Percentiles rank a stretch among this genome's conserved stretches.
Evolutionary conservation across 176 grass and related monocot species (phyloP).

Genomic region (Aechmea fasciata): DNA sequence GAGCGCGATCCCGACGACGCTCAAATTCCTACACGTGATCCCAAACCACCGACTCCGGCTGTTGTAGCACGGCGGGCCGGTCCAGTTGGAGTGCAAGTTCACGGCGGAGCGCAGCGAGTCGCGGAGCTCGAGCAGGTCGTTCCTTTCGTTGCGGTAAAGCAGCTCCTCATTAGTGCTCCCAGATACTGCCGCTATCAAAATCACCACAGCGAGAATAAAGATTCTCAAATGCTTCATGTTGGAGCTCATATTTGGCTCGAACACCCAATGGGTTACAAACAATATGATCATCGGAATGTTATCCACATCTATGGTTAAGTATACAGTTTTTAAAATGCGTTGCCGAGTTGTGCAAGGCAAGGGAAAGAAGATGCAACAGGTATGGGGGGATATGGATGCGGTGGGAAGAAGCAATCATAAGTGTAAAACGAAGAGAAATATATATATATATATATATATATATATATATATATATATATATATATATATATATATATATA

Average conservation of each 20-base stretch:
- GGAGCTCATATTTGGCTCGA: not conserved
- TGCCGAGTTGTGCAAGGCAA: slow-evolving; percentile 87
- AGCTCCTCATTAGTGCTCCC: slow-evolving; percentile 15
- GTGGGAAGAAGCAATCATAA: slow-evolving; percentile 23
- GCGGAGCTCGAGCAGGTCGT: slow-evolving; percentile 49
- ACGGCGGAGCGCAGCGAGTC: slow-evolving; percentile 60
- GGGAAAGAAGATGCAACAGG: slow-evolving; percentile 28
- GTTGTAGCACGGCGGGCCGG: slow-evolving; percentile 68
- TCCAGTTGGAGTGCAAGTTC: slow-evolving; percentile 95
- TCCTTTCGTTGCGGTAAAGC: slow-evolving; percentile 50
- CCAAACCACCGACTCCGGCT: slow-evolving; percentile 60
- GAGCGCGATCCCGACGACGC: slow-evolving; percentile 45
- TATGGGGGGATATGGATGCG: slow-evolving; percentile 16
- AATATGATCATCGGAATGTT: not conserved
- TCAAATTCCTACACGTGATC: slow-evolving; percentile 54
- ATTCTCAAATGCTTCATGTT: not conserved
- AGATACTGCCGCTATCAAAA: not conserved
- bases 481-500: slow-evolving; percentile 18
- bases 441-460: slow-evolving; percentile 11
- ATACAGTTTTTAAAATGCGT: slow-evolving; percentile 13
- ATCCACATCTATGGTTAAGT: not conserved
- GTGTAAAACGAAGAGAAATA: slow-evolving; percentile 22
- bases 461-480: slow-evolving; percentile 9
- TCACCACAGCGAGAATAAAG: not conserved
- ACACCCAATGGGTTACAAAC: not conserved